Evolutionary conservation across 768 basidiomycete genomes (phyloP).

Genomic region (Suillus spraguei): DNA sequence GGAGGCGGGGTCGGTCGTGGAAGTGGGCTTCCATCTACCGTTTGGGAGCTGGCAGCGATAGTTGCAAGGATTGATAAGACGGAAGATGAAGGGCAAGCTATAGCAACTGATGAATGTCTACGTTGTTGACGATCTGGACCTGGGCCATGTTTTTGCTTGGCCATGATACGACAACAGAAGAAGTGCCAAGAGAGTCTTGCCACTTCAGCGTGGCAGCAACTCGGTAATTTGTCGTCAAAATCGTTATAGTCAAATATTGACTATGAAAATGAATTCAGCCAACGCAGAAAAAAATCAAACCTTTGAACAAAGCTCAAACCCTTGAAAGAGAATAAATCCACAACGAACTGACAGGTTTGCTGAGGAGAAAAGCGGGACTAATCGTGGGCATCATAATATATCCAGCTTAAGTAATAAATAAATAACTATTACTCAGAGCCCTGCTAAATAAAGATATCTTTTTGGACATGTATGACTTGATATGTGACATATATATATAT

Average conservation of each 20-base stretch:
- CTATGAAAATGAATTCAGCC: constrained; percentile 19
- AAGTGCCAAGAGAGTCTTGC: constrained; percentile 40
- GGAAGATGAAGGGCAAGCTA: constrained; percentile 46
- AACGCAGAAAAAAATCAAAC: background rate
- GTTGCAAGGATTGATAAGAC: constrained; percentile 60
- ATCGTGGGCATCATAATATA: constrained; percentile 16
- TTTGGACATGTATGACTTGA: background rate
- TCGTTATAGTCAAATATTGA: constrained; percentile 16
- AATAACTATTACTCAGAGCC: background rate
- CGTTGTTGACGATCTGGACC: constrained; percentile 7
- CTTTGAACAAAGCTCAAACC: background rate
- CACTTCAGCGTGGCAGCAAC: constrained; percentile 31
- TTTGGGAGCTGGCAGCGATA: constrained; percentile 49
- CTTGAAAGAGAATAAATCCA: background rate
- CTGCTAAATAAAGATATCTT: background rate
- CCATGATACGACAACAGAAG: constrained; percentile 45
- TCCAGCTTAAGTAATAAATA: constrained; percentile 27
- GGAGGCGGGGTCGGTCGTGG: constrained; percentile 42
- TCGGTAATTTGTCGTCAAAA: constrained; percentile 13
- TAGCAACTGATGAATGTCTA: constrained; percentile 23
- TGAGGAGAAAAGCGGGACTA: constrained; percentile 10
- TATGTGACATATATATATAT: too few species aligned
- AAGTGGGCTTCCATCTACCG: constrained; percentile 50
- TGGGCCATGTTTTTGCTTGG: constrained; percentile 51
- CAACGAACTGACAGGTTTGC: constrained; percentile 4